Base-by-base conservation (phyloP, 768 basidiomycete genomes). In the Collybiopsis confluens region DNA sequence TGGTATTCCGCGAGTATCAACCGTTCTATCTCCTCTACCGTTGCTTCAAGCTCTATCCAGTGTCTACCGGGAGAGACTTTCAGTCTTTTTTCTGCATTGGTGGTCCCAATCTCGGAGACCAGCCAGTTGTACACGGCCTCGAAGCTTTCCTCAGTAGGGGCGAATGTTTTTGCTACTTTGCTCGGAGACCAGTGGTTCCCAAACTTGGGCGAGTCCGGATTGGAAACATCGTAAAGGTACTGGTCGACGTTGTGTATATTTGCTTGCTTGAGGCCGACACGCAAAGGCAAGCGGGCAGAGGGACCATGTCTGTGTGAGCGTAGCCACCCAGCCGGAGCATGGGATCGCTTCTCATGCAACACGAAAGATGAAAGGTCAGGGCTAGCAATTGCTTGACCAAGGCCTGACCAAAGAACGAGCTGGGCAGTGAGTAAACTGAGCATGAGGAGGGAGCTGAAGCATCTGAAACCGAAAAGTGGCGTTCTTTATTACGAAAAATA, bases 181-280 rank as follows among this genome's bases (percentile, higher is more conserved):
- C 52, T 59, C 1, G 76, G 61, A 2, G 72, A 64, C 74, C 76
- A 77, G 51, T 80, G 79, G 26, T 73, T 68, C 1, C 77, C 78
- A 42, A 76, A 80, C 53, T 62, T 70, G 13, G 68, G 60, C 8
- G 78, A 80, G 15, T 61, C 55, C 9, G 78, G 78, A 52, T 75
- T 69, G 0, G 78, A 69, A 10, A 79, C 68, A 3, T 72, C 67
- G 54, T 72, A 62, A 33, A 79, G 70, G 42, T 66, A 61, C 44
- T 72, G 69, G 21, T 77, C 75, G 13, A 80, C 54, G 33, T 63
- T 45, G 49, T 73, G 59, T 3, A 75, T 55, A 54, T 80, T 77
- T 37, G 61, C 60, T 60, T 80, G 78, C 9, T 60, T 58, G 7
- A 79, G 69, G 0, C 76, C 78, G 41, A 79, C 69, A 44, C 76